Conservation (phyloP, 345 rosid genomes). For the Eucalyptus pauciflora region DNA sequence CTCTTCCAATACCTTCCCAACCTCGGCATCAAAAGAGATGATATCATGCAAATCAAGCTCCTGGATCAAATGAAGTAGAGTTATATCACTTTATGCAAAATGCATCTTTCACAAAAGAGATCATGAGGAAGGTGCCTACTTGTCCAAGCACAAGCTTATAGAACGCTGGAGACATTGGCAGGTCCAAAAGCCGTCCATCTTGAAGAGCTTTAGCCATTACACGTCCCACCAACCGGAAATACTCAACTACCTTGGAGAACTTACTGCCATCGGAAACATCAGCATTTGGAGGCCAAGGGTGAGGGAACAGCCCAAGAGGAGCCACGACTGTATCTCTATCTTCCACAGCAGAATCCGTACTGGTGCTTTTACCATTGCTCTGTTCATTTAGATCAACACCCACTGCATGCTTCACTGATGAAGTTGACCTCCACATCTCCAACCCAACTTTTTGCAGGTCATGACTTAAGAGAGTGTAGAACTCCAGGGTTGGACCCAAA, state of each 20-base stretch:
- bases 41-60: constrained; percentile 97
- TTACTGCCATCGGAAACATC: constrained; percentile 71
- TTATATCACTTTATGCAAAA: background rate
- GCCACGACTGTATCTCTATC: constrained; percentile 50
- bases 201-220: constrained; percentile 99
- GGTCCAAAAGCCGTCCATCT: constrained; percentile 94
- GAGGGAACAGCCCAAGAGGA: constrained; percentile 88
- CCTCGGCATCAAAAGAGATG: constrained; percentile 63
- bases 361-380: constrained; percentile 25
- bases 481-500: constrained; percentile 96
- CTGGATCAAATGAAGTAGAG: constrained; percentile 29
- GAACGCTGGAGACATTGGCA: constrained; percentile 75
- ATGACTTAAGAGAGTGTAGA: constrained; percentile 90
- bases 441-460: constrained; percentile 79
- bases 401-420: constrained; percentile 34
- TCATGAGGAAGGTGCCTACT: constrained; percentile 24
- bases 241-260: constrained; percentile 57
- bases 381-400: constrained; percentile 48
- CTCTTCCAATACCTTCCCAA: constrained; percentile 88
- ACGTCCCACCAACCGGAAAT: constrained; percentile 91
- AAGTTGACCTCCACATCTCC: constrained; percentile 91
- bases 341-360: constrained; percentile 13
- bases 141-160: constrained; percentile 88
- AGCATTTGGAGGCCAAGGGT: constrained; percentile 77
- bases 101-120: background rate